Base-by-base conservation (phyloP, 2,329 filamentous ascomycete genomes). In the Hirsutella thompsonii region DNA sequence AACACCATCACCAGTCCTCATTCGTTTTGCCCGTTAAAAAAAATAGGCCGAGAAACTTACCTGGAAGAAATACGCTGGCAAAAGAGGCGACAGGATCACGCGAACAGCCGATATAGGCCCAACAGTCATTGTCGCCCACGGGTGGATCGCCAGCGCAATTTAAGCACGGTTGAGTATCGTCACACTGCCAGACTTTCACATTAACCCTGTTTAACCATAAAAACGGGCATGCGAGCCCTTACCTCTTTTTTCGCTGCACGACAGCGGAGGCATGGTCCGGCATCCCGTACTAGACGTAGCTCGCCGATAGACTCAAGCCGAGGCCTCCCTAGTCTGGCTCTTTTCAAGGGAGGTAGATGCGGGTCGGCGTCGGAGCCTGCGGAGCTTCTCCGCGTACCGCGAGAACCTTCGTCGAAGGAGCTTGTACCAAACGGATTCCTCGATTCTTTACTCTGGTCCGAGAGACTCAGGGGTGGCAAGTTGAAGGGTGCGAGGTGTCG, bases 241-340 rank as follows among this genome's bases (percentile, higher is more conserved):
- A 75, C 72, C 49, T 62, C 58, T 52, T 62, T 64, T 36, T 64
- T 65, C 26, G 62, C 52, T 8, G 67, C 56, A 50, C 61, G 67
- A 50, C 73, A 77, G 34, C 69, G 67, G 33, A 76, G 59, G 49
- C 73, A 76, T 13, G 66, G 62, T 14, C 64, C 64, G 14, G 60
- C 54, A 29, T 70, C 66, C 32, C 62, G 65, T 16, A 70, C 59
- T 8, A 76, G 60, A 33, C 63, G 64, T 4, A 77, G 62, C 53
- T 76, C 73, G 34, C 67, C 71, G 36, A 77, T 76, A 16, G 73
- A 76, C 49, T 76, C 65, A 2, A 77, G 57, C 20, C 70, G 66
- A 30, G 69, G 66, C 46, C 71, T 70, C 3, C 68, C 70, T 23
- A 69, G 63, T 35, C 70, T 64, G 40, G 66, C 71, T 46, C 67